These are phyloP conservation scores for Spathaspora hagerdaliae DNA, from an alignment of 805 yeast species.

Conservation along the genomic window DNA sequence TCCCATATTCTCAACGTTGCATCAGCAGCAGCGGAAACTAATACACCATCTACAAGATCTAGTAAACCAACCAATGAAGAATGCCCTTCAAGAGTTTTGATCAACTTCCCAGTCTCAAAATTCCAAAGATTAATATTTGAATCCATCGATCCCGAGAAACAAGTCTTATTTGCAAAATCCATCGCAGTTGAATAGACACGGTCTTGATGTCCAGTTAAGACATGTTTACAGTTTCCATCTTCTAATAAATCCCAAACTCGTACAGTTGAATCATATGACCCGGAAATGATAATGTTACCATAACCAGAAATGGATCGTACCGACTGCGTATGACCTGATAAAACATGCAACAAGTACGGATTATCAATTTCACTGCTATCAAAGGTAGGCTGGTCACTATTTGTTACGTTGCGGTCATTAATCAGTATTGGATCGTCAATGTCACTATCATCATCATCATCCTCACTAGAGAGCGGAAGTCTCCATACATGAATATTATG, in stretches of 20 bases:
- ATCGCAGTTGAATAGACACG: conserved; percentile 85
- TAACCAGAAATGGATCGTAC: conserved; percentile 86
- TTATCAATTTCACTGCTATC: conserved; percentile 40
- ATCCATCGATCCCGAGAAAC: conserved; percentile 91
- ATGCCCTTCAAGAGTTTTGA: conserved; percentile 79
- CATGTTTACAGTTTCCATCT: conserved; percentile 67
- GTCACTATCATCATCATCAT: conserved; percentile 24
- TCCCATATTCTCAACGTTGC: conserved; percentile 91
- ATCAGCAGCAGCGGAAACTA: conserved; percentile 96
- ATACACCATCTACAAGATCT: conserved; percentile 66
- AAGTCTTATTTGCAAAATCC: conserved; percentile 70
- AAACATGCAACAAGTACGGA: conserved; percentile 64
- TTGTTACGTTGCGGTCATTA: background rate
- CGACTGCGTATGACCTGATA: conserved; percentile 46
- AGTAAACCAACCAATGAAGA: conserved; percentile 85
- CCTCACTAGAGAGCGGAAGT: conserved; percentile 50
- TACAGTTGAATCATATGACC: conserved; percentile 85
- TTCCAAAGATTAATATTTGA: conserved; percentile 89
- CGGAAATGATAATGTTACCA: conserved; percentile 80
- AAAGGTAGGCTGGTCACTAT: conserved; percentile 19
- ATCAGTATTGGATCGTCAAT: conserved; percentile 12
- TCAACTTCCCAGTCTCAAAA: conserved; percentile 65
- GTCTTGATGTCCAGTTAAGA: conserved; percentile 79
- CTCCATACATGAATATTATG: conserved; percentile 44
- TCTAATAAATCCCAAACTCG: conserved; percentile 84